Percentiles rank a stretch among this genome's conserved stretches.
Evolutionary conservation across 306 rosid species (phyloP).

Genomic region (Malus fusca): DNA sequence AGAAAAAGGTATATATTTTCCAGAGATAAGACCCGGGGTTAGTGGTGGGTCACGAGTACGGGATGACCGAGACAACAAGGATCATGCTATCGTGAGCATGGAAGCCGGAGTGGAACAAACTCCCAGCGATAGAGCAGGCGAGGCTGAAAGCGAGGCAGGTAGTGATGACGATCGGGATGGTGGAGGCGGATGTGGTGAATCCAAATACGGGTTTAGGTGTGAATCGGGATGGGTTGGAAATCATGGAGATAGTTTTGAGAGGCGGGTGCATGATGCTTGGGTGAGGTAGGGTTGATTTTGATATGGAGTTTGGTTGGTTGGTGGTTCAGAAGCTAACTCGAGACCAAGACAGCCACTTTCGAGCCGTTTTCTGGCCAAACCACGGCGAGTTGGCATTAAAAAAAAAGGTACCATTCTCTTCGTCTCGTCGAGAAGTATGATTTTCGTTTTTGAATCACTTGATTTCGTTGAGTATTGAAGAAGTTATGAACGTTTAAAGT

Average conservation of each 20-base stretch:
- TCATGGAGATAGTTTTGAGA: conserved; percentile 36
- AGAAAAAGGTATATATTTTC: no score
- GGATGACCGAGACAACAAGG: conserved; percentile 48
- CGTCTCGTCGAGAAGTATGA: no score
- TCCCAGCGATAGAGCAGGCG: conserved; percentile 35
- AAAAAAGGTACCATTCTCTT: no score
- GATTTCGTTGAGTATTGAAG: no score
- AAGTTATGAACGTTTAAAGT: no score
- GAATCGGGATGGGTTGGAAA: conserved; percentile 22
- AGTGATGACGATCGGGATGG: conserved; percentile 27
- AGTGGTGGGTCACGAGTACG: conserved; percentile 45
- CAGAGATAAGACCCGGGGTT: conserved; percentile 19
- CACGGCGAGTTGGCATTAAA: no score
- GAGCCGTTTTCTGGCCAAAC: no score
- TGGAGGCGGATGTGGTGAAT: conserved; percentile 44
- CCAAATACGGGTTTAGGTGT: conserved; percentile 18
- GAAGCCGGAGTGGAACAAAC: conserved; percentile 38
- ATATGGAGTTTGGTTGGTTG: no score
- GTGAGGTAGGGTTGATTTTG: not conserved
- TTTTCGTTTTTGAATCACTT: no score
- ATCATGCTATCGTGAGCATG: conserved; percentile 46
- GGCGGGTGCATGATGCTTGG: conserved; percentile 55
- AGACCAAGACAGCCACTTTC: no score
- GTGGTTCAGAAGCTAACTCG: no score
- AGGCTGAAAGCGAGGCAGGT: conserved; percentile 47